A percentile compares a stretch with the other conserved stretches of the same genome.
phyloP scores from a whole-genome alignment of 352 stramenopile species.

The Phytophthora cajani region DNA sequence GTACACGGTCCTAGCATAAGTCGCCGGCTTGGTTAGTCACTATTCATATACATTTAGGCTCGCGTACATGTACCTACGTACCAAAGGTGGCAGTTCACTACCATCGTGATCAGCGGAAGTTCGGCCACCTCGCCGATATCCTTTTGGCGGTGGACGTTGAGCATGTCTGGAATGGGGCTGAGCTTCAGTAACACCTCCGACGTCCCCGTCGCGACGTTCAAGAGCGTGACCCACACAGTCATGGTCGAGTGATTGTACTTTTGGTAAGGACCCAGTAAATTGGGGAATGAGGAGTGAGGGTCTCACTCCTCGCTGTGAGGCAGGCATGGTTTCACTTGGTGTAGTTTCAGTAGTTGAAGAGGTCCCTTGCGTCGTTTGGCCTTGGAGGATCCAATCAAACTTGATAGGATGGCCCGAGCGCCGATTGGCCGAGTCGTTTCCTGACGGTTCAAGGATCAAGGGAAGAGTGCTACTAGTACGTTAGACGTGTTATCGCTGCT shows the following conservation, averaged over 20 bases:
- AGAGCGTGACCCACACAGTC: conserved; percentile 21
- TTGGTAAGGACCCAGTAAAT: not conserved
- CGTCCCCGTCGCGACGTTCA: conserved; percentile 28
- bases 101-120: conserved; percentile 29
- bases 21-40: not conserved
- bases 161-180: conserved; percentile 25
- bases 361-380: not conserved
- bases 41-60: too few species aligned
- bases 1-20: conserved; percentile 23
- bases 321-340: too few species aligned
- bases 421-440: not conserved
- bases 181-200: conserved; percentile 27
- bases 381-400: not conserved
- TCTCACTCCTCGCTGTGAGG: too few species aligned
- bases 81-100: conserved; percentile 32
- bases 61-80: conserved; percentile 12
- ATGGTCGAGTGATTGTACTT: not conserved
- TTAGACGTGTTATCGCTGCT: too few species aligned
- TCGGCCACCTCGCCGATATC: conserved; percentile 25
- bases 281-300: too few species aligned
- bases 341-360: not conserved
- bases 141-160: conserved; percentile 29
- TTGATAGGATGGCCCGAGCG: not conserved
- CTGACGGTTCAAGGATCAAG: too few species aligned
- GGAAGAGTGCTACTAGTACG: too few species aligned